Evolutionary conservation across 805 yeast genomes (phyloP), one percentile per base, ranked within the genome.

Genomic region (Teunomyces pallodes): DNA sequence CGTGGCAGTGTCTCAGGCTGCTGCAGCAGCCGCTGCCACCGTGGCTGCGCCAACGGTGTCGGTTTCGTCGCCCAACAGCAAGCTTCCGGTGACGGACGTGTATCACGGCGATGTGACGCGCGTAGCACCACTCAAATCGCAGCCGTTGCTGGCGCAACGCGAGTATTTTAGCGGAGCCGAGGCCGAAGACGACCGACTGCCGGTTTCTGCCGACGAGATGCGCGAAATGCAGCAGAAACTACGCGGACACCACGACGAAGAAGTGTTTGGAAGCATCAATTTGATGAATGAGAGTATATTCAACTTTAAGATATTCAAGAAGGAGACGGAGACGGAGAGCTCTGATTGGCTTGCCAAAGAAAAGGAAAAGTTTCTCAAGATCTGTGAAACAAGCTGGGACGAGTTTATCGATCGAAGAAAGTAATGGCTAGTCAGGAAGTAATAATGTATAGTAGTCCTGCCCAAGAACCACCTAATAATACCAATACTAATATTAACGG

Each of bases 121-220:
- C 49, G 69, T 65, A 16, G 83, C 83, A 0, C 83, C 83, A 9
- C 55, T 76, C 36, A 64, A 64, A 24, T 75, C 81, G 12, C 83
- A 79, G 55, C 83, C 83, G 4, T 61, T 78, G 8, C 70, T 77
- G 36, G 76, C 83, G 0, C 81, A 78, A 55, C 59, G 68, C 17
- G 75, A 69, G 44, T 66, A 60, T 45, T 76, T 76, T 50, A 64
- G 55, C 30, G 45, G 45, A 7, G 40, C 16, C 13, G 44, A 16
- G 35, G 42, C 14, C 13, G 57, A 58, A 8, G 69, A 64, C 13
- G 71, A 67, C 45, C 50, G 66, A 38, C 50, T 55, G 14, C 66
- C 67, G 4, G 64, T 58, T 2, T 55, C 66, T 7, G 67, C 61
- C 20, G 69, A 65, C 16, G 72, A 66, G 46, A 54, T 62, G 10